phyloP scores from a whole-genome alignment of 163 green algal genomes.

The Trebouxia gelatinosa region DNA sequence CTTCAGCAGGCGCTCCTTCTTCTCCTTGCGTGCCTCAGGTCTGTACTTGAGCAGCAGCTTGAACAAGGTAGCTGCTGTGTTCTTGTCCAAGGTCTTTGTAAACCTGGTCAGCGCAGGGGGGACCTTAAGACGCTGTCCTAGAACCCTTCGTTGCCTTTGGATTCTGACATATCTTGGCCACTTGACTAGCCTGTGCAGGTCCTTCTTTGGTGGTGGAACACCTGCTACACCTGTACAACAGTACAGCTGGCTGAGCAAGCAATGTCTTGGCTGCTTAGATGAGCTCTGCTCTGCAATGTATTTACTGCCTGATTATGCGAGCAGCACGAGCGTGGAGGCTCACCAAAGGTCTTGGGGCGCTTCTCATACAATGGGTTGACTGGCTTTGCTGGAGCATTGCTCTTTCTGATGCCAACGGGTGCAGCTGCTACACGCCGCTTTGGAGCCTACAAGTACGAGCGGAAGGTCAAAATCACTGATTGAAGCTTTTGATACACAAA shows the following conservation, averaged over 20 bases:
- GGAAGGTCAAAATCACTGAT: too few relatives aligned
- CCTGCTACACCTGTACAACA: constrained; percentile 62
- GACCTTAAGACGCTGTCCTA: constrained; percentile 94
- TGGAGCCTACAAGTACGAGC: constrained; percentile 62
- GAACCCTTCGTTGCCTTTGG: constrained; percentile 92
- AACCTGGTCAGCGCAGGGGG: constrained; percentile 94
- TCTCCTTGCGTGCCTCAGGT: constrained; percentile 96
- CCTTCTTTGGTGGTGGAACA: constrained; percentile 74
- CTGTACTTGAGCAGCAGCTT: constrained; percentile 99
- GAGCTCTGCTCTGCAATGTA: not conserved
- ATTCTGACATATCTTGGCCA: constrained; percentile 99
- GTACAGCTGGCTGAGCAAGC: not conserved
- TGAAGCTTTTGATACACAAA: too few relatives aligned
- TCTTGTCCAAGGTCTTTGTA: constrained; percentile 94
- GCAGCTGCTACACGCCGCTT: constrained; percentile 78
- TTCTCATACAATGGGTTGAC: constrained; percentile 89
- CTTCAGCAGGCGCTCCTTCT: constrained; percentile 83
- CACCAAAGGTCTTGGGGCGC: constrained; percentile 76
- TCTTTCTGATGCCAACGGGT: constrained; percentile 59
- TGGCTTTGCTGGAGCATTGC: constrained; percentile 53
- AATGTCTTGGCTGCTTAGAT: too few relatives aligned
- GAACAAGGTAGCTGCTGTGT: constrained; percentile 89
- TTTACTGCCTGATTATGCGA: not conserved
- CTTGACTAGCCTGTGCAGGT: constrained; percentile 97
- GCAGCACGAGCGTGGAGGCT: not conserved